Base-by-base conservation (phyloP, 345 rosid species). In the Bretschneidera sinensis region DNA sequence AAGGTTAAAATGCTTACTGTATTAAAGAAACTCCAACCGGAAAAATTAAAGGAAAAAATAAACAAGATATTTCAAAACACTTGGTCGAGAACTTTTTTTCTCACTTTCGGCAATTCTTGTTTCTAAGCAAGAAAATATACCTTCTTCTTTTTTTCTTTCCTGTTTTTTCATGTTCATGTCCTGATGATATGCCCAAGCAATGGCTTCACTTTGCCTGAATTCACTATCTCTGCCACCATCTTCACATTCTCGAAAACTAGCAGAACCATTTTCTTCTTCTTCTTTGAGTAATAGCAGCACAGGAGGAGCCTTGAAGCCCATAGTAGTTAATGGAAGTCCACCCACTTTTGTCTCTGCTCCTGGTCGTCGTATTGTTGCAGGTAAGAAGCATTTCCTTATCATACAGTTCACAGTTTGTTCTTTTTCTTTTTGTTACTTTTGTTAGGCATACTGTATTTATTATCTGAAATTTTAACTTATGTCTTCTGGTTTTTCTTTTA, bases 311-410 rank as follows among this genome's bases (percentile, higher is more conserved):
- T 73, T 74, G 61, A 81, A 85, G 69, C 92, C 98, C 19, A 83
- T 92, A 50, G 80, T 83, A 47, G 67, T 81, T 47, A 78, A 59
- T 54, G 98, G 98, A 65, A 82, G 78, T 59, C 91, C 95, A 66
- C 91, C 97, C 57, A 89, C 95, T 68, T 85, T 78, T 51, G 92
- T 89, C 18, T 92, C 97, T 59, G 98, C 97, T 57, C 98, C 98
- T 49, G 79, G 76, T 67, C 92, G 97, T 35, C 96, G 98, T 52
- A 87, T 92, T 17, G 75, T 89, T 43, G 98, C 98, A 52, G 92
- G 97, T 88, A 64, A 22, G 72, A 31, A 31, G n/a, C 9, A 31
- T 31, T 9, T 4, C 35, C 9, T 31, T 9, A 31, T 31, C 35
- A 9, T 31, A 31, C 35, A 31, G 9, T 4, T 4, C 4, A 31